Evolutionary conservation across 2,329 filamentous ascomycete genomes (phyloP).

Genomic region (Pezicula carpinea): DNA sequence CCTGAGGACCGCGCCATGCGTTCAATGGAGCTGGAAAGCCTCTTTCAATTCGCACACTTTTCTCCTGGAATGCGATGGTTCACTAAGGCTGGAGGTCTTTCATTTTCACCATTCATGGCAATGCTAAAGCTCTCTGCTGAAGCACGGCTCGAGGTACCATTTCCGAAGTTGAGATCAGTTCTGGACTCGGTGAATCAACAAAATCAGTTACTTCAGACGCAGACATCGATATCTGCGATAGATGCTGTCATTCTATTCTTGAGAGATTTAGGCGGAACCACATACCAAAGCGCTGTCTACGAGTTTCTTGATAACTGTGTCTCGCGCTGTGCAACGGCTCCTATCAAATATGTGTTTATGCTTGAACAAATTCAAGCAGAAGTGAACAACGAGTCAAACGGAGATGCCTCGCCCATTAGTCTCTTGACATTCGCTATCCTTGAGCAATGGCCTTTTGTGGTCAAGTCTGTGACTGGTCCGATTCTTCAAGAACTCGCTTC

Average conservation of each 20-base stretch:
- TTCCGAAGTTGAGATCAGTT: constrained; percentile 48
- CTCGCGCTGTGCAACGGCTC: constrained; percentile 67
- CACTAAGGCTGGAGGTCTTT: constrained; percentile 62
- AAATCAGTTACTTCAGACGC: constrained; percentile 57
- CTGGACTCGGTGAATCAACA: constrained; percentile 59
- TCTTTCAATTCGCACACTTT: constrained; percentile 73
- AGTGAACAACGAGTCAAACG: constrained; percentile 24
- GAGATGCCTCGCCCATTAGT: constrained; percentile 44
- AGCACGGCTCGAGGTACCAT: constrained; percentile 42
- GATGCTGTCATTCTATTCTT: constrained; percentile 39
- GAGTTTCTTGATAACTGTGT: constrained; percentile 80
- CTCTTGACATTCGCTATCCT: constrained; percentile 64
- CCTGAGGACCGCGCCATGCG: constrained; percentile 51
- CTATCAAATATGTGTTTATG: constrained; percentile 78
- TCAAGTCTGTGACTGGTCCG: constrained; percentile 43
- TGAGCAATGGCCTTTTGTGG: constrained; percentile 73
- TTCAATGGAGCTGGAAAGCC: constrained; percentile 72
- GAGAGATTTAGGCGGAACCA: constrained; percentile 22
- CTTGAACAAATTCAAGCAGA: constrained; percentile 47
- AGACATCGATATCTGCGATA: constrained; percentile 38
- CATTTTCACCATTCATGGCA: constrained; percentile 65
- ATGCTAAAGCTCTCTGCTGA: constrained; percentile 56
- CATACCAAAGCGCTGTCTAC: constrained; percentile 47
- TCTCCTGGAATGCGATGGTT: constrained; percentile 91
- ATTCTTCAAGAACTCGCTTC: constrained; percentile 43